Percentiles rank a stretch among this genome's conserved stretches.
Conservation (phyloP, 192 early-diverging fungal genomes). For the Pecoramyces ruminantium region DNA sequence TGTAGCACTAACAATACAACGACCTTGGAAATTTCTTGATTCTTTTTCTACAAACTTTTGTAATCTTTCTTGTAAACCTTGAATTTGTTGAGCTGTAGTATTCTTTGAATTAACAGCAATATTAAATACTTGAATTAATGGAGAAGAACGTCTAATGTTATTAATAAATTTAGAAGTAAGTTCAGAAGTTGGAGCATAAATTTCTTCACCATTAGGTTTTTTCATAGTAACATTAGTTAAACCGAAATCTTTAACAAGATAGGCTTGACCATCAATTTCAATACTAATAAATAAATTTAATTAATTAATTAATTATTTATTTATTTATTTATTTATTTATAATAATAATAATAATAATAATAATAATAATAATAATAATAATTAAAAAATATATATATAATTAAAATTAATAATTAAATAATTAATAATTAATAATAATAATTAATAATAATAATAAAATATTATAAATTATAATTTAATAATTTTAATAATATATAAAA, state of each 20-base stretch:
- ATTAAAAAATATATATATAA: too few relatives aligned
- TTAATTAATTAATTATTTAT: too few relatives aligned
- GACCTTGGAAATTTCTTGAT: neutral
- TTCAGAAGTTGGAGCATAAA: slow-evolving; percentile 58
- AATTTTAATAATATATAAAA: too few relatives aligned
- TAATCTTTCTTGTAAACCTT: neutral
- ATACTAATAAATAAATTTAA: slow-evolving; percentile 22
- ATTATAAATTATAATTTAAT: too few relatives aligned
- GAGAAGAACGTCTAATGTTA: slow-evolving; percentile 47
- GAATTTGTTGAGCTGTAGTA: neutral
- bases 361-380: too few relatives aligned
- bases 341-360: too few relatives aligned
- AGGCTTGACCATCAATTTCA: slow-evolving; percentile 44
- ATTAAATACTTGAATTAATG: neutral
- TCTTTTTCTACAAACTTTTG: neutral
- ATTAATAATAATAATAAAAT: too few relatives aligned
- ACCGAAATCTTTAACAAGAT: slow-evolving; percentile 57
- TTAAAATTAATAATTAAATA: too few relatives aligned
- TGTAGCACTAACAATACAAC: neutral
- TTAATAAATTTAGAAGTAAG: slow-evolving; percentile 47
- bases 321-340: too few relatives aligned
- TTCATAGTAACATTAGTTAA: slow-evolving; percentile 66
- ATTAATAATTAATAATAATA: too few relatives aligned
- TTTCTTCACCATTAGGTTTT: slow-evolving; percentile 62
- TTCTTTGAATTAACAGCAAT: neutral